Conservation (phyloP, 2,329 filamentous ascomycete species). For the Pyrenophora teres region DNA sequence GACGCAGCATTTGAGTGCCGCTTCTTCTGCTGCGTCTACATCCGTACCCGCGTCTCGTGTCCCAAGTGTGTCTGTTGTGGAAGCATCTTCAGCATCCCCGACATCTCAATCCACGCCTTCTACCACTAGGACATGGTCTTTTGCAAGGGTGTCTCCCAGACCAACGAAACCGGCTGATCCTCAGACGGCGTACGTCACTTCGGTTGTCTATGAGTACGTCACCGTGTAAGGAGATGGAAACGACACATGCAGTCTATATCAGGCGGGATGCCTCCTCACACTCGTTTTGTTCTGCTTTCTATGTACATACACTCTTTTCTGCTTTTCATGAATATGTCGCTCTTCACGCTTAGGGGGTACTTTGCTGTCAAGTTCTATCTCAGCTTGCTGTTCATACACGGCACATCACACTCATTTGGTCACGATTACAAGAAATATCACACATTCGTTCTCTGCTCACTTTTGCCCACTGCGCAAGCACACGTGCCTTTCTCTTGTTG, state of each 20-base stretch:
- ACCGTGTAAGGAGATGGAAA: conserved; percentile 2
- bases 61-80: not conserved
- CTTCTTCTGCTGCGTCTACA: not conserved
- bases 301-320: not conserved
- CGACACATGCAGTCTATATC: too few species aligned
- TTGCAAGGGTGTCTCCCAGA: not conserved
- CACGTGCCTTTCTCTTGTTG: too few species aligned
- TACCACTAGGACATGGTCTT: not conserved
- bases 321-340: not conserved
- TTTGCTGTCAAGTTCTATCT: not conserved
- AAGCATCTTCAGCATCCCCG: not conserved
- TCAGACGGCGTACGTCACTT: conserved; percentile 20
- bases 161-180: conserved; percentile 11
- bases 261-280: too few species aligned
- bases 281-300: not conserved
- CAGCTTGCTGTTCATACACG: not conserved
- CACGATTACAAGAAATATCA: not conserved
- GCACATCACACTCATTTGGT: not conserved
- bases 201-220: conserved; percentile 22
- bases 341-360: not conserved
- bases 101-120: not conserved
- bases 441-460: not conserved
- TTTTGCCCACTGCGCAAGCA: not conserved
- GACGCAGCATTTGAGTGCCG: conserved; percentile 14
- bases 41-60: not conserved